phyloP scores from a whole-genome alignment of 2,329 filamentous ascomycete species.

The Ophiostoma ulmi region DNA sequence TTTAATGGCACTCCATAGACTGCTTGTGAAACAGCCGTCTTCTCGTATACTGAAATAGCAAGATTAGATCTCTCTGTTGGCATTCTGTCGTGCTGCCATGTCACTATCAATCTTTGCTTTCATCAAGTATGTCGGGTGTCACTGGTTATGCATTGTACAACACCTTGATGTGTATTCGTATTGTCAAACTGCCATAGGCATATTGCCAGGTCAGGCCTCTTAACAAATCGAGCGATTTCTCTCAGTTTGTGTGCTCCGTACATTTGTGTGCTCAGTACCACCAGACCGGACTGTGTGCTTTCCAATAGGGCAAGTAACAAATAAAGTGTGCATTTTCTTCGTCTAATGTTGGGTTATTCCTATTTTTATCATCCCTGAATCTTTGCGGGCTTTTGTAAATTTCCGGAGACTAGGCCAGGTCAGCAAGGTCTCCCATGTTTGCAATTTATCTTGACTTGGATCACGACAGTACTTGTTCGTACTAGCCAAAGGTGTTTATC shows the following conservation, averaged over 20 bases:
- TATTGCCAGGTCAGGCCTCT: neutral
- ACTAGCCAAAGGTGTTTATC: neutral
- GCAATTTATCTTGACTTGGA: neutral
- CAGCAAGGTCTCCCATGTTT: slow-evolving; percentile 1
- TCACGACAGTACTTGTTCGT: too few species aligned
- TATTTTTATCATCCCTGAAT: slow-evolving; percentile 12
- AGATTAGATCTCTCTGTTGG: neutral
- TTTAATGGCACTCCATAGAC: neutral
- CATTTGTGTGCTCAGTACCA: neutral
- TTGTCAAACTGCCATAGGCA: neutral
- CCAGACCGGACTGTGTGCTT: neutral
- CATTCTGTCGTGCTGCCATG: neutral
- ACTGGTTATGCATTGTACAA: neutral
- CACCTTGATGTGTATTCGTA: neutral
- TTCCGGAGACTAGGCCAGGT: neutral
- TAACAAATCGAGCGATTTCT: neutral
- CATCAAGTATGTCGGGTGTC: neutral
- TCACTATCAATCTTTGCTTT: neutral
- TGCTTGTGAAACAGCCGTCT: slow-evolving; percentile 4
- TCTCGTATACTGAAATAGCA: slow-evolving; percentile 12
- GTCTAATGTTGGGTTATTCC: neutral
- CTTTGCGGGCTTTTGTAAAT: neutral
- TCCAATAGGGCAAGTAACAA: too few species aligned
- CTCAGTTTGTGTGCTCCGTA: neutral
- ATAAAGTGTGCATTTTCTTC: neutral